phyloP scores from a whole-genome alignment of 2,329 filamentous ascomycete genomes.

The Calonectria pauciramosa region DNA sequence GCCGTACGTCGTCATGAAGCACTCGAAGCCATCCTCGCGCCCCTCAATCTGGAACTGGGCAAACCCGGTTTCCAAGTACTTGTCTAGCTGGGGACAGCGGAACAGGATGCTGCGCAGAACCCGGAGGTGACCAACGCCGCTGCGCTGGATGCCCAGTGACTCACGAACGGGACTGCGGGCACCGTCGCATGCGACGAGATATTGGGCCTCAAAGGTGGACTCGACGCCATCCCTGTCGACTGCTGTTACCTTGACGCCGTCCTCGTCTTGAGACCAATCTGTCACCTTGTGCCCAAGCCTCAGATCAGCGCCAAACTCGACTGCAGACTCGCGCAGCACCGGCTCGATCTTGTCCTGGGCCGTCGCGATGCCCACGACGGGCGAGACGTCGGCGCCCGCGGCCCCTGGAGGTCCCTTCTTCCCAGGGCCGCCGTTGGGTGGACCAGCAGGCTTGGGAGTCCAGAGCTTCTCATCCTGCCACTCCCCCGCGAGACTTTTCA shows the following conservation, averaged over 20 bases:
- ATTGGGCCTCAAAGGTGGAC: slow-evolving; percentile 48
- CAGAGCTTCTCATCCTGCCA: slow-evolving; percentile 40
- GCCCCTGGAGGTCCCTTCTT: neutral
- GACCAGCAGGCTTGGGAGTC: slow-evolving; percentile 33
- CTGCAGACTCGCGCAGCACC: slow-evolving; percentile 50
- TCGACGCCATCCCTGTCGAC: neutral
- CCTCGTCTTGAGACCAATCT: slow-evolving; percentile 40
- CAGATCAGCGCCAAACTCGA: slow-evolving; percentile 51
- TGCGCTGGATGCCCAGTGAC: slow-evolving; percentile 44
- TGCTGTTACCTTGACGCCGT: slow-evolving; percentile 18
- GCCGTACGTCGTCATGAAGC: slow-evolving; percentile 42
- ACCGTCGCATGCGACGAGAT: slow-evolving; percentile 57
- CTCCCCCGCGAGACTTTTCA: slow-evolving; percentile 39
- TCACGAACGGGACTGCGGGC: slow-evolving; percentile 45
- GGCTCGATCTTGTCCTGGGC: slow-evolving; percentile 58
- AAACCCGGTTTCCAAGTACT: slow-evolving; percentile 49
- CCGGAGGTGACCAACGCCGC: slow-evolving; percentile 49
- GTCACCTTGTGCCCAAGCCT: slow-evolving; percentile 50
- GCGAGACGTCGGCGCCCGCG: slow-evolving; percentile 13
- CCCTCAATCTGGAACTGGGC: slow-evolving; percentile 49
- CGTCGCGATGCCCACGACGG: slow-evolving; percentile 45
- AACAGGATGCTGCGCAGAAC: slow-evolving; percentile 53
- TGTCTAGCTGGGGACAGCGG: slow-evolving; percentile 42
- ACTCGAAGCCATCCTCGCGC: slow-evolving; percentile 42
- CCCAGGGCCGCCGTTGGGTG: neutral